These are phyloP conservation scores for Wickerhamomyces tratensis DNA, from an alignment of 805 yeast genomes.

Conservation along the genomic window DNA sequence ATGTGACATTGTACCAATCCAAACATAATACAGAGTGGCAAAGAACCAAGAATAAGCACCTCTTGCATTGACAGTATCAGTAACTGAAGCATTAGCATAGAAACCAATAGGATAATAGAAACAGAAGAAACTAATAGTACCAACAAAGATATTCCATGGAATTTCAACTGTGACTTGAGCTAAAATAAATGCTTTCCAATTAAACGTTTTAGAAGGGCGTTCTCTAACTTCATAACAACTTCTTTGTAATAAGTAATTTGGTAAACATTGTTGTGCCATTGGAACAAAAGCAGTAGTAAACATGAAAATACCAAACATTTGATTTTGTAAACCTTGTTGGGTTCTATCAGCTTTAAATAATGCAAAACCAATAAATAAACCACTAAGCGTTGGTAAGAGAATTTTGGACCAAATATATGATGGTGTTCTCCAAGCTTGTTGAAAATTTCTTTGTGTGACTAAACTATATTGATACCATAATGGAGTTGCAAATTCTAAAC, in stretches of 20 bases:
- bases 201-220: conserved; percentile 60
- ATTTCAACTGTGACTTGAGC: conserved; percentile 58
- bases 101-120: conserved; percentile 71
- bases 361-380: conserved; percentile 67
- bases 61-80: conserved; percentile 37
- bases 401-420: conserved; percentile 51
- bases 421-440: conserved; percentile 65
- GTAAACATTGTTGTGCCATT: conserved; percentile 52
- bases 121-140: conserved; percentile 52
- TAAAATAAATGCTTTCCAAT: conserved; percentile 52
- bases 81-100: conserved; percentile 50
- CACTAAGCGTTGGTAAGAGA: conserved; percentile 40
- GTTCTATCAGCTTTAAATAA: conserved; percentile 60
- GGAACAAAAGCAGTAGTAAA: conserved; percentile 47
- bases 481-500: conserved; percentile 34
- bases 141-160: conserved; percentile 53
- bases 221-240: conserved; percentile 65
- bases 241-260: conserved; percentile 52
- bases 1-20: conserved; percentile 44
- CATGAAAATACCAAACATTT: conserved; percentile 72
- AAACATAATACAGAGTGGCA: conserved; percentile 36
- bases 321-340: conserved; percentile 69
- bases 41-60: conserved; percentile 46
- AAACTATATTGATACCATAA: conserved; percentile 28
- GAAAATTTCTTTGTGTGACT: conserved; percentile 45